Evolutionary conservation across 1,284 basidiomycete genomes (phyloP), one percentile per base, ranked within the genome.

Genomic region (Rhizopogon hawkerae): DNA sequence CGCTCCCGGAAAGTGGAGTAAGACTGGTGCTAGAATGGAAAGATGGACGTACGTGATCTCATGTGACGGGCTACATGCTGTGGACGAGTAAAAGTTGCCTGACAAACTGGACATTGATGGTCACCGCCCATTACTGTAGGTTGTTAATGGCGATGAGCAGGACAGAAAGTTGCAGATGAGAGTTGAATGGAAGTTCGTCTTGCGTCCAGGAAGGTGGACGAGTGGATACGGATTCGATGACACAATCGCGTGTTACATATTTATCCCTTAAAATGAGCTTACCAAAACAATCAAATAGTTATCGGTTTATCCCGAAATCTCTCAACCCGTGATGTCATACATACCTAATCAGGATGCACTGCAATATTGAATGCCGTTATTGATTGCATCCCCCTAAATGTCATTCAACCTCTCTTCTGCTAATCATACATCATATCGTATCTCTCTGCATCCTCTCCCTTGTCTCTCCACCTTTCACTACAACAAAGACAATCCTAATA

Each of bases 21-120:
- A 38, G 35, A 51, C 49, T 53, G 54, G 56, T 52, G 52, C 36
- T 38, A 41, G 47, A 48, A 49, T 36, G 36, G 50, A 46, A 49
- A 26, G 41, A 39, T 35, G 48, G 44, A 82, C 85, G 69, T 70
- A 89, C 85, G 89, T 57, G 89, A 89, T 62, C 89, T 81, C 79
- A 93, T 88, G 69, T 93, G 89, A 48, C 90, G 72, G 7, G 89
- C 89, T 51, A 92, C 89, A 79, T 92, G 90, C 59, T 92, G 89
- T 31, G 89, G 89, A 47, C 89, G 76, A 14, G 89, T 92, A 63
- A 92, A 92, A 0, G 89, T 91, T 0, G 89, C 88, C 56, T 85
- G 80, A 66, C 89, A 92, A 16, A 92, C 86, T 14, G 85, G 80
- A 64, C 86, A 89, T 60, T 78, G 80, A 71, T 83, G 81, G 69